Evolutionary conservation across 768 basidiomycete species (phyloP).

Genomic region (Lactarius vividus): DNA sequence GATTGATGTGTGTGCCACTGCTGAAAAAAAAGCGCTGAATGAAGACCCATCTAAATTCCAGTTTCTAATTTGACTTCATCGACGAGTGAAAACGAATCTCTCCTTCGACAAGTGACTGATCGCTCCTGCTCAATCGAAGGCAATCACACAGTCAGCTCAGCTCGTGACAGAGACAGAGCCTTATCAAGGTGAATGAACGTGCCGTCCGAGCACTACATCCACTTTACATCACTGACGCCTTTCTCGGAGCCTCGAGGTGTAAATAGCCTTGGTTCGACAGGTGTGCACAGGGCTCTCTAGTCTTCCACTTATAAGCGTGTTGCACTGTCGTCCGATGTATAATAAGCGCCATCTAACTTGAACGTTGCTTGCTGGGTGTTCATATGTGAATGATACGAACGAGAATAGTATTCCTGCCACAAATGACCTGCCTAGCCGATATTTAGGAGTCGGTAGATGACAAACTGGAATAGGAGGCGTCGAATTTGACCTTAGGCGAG

Average conservation of each 20-base stretch:
- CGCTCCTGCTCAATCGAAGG: too few species aligned
- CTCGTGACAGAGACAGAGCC: neutral
- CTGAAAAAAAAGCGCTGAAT: too few species aligned
- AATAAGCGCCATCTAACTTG: neutral
- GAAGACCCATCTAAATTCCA: too few species aligned
- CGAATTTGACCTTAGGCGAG: slow-evolving; percentile 31
- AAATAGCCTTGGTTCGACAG: neutral
- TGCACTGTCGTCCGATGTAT: neutral
- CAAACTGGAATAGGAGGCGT: slow-evolving; percentile 42
- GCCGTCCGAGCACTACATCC: neutral
- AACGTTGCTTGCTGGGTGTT: neutral
- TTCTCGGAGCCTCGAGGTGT: neutral
- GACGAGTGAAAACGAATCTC: too few species aligned
- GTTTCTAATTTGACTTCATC: too few species aligned
- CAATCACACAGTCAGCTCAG: too few species aligned
- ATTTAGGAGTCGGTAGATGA: slow-evolving; percentile 41
- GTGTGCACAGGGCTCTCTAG: neutral
- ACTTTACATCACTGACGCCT: neutral
- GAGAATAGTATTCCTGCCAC: neutral
- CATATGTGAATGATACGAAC: neutral
- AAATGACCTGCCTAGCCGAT: neutral
- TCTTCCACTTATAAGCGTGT: neutral
- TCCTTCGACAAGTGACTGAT: too few species aligned
- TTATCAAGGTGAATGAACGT: neutral
- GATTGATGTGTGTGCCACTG: too few species aligned